Evolutionary conservation across 805 yeast genomes (phyloP).

Genomic region (Teunomyces kruisii): DNA sequence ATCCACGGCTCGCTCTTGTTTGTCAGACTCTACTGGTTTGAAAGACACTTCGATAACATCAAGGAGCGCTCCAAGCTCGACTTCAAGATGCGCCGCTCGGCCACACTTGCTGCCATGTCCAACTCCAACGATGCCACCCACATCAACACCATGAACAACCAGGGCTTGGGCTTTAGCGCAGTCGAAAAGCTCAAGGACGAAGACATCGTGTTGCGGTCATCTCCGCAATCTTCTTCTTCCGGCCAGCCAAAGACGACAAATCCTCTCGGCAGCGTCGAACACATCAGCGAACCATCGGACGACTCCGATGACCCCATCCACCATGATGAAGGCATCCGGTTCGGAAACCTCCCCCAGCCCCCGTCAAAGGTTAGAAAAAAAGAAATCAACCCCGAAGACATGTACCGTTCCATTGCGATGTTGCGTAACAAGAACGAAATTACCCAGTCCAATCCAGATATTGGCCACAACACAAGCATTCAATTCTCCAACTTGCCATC

Average conservation of each 20-base stretch:
- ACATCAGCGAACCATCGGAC: constrained; percentile 47
- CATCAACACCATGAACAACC: constrained; percentile 26
- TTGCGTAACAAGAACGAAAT: constrained; percentile 50
- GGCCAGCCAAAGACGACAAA: constrained; percentile 3
- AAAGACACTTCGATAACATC: constrained; percentile 80
- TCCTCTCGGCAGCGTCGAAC: constrained; percentile 18
- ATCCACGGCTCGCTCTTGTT: constrained; percentile 79
- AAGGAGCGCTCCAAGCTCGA: constrained; percentile 74
- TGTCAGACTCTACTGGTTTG: constrained; percentile 85
- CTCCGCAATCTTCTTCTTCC: constrained; percentile 16
- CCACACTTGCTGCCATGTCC: constrained; percentile 61
- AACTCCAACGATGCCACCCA: constrained; percentile 28
- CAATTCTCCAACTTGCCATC: constrained; percentile 7
- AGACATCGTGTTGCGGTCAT: constrained; percentile 6
- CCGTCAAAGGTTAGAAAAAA: constrained; percentile 35
- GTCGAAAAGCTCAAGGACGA: constrained; percentile 1
- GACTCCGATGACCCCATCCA: constrained; percentile 8
- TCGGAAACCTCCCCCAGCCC: constrained; percentile 62
- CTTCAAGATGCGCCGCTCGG: constrained; percentile 78
- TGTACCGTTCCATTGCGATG: constrained; percentile 81
- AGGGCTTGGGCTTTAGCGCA: constrained; percentile 27
- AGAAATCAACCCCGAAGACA: constrained; percentile 72
- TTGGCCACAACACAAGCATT: constrained; percentile 6
- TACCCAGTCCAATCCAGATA: constrained; percentile 23
- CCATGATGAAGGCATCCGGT: constrained; percentile 44